Conservation (phyloP, 1,284 basidiomycete species). For the Trichosporon coremiiforme region DNA sequence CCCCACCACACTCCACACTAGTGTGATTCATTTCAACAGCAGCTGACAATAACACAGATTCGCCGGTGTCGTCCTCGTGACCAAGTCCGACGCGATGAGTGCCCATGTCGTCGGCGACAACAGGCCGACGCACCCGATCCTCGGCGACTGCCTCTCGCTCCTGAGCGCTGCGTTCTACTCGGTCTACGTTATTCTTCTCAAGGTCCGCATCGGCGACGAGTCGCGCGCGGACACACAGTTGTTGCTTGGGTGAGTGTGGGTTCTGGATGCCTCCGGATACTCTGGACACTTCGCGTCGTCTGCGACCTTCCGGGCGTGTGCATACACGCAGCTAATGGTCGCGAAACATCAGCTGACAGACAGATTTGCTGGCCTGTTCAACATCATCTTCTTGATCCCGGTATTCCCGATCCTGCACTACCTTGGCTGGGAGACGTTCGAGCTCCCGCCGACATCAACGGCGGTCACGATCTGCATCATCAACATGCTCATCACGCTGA, state of each 20-base stretch:
- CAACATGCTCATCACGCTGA: slow-evolving; percentile 85
- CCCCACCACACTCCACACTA: neutral
- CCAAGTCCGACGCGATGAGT: slow-evolving; percentile 69
- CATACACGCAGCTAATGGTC: neutral
- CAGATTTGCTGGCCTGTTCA: slow-evolving; percentile 84
- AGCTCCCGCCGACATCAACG: slow-evolving; percentile 66
- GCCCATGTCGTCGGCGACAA: slow-evolving; percentile 24
- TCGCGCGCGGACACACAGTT: slow-evolving; percentile 88
- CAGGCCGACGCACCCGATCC: slow-evolving; percentile 53
- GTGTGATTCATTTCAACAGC: neutral
- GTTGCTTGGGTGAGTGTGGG: slow-evolving; percentile 69
- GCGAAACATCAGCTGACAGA: slow-evolving; percentile 30
- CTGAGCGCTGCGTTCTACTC: slow-evolving; percentile 85
- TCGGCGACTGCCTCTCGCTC: slow-evolving; percentile 79
- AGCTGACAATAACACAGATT: slow-evolving; percentile 63
- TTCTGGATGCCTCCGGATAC: neutral
- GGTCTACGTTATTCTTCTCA: slow-evolving; percentile 87
- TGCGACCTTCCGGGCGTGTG: neutral
- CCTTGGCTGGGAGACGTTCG: slow-evolving; percentile 72
- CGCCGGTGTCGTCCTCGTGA: slow-evolving; percentile 81
- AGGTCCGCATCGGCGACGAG: slow-evolving; percentile 79
- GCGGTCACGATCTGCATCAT: slow-evolving; percentile 70
- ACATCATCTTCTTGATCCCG: slow-evolving; percentile 78
- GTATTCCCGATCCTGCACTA: slow-evolving; percentile 78
- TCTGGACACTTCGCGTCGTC: no score